Percentiles rank a stretch among this genome's conserved stretches.
phyloP scores from a whole-genome alignment of 192 early-diverging fungal genomes.

The Coemansia sp. region DNA sequence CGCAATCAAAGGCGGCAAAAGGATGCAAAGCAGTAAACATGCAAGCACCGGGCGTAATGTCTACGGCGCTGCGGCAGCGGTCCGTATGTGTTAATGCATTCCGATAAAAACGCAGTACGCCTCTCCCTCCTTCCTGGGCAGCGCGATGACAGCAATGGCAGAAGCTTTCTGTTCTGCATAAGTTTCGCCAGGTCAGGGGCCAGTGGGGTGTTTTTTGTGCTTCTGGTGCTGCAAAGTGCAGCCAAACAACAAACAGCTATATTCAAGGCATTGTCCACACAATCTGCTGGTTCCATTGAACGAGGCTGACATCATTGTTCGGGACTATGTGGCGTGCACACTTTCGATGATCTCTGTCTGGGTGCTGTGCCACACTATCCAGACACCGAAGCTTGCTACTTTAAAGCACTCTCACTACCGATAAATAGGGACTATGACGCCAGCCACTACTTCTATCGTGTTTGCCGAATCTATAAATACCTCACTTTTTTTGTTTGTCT shows the following conservation, averaged over 20 bases:
- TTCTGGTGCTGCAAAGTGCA: neutral
- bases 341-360: neutral
- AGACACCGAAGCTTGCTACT: neutral
- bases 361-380: neutral
- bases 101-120: constrained; percentile 20
- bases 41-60: constrained; percentile 4
- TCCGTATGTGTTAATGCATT: constrained; percentile 21
- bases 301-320: neutral
- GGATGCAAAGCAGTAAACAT: constrained; percentile 15
- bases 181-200: neutral
- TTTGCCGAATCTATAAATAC: constrained; percentile 1
- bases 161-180: neutral
- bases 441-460: constrained; percentile 1
- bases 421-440: neutral
- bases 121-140: constrained; percentile 9
- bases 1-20: neutral
- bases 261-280: neutral
- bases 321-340: neutral
- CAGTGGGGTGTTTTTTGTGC: neutral
- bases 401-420: neutral
- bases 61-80: constrained; percentile 2
- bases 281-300: neutral
- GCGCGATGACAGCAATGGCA: neutral
- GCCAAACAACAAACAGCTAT: neutral
- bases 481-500: neutral